Percentiles rank a stretch among this genome's conserved stretches.
phyloP scores from a whole-genome alignment of 805 yeast species.

The Torulaspora franciscae region DNA sequence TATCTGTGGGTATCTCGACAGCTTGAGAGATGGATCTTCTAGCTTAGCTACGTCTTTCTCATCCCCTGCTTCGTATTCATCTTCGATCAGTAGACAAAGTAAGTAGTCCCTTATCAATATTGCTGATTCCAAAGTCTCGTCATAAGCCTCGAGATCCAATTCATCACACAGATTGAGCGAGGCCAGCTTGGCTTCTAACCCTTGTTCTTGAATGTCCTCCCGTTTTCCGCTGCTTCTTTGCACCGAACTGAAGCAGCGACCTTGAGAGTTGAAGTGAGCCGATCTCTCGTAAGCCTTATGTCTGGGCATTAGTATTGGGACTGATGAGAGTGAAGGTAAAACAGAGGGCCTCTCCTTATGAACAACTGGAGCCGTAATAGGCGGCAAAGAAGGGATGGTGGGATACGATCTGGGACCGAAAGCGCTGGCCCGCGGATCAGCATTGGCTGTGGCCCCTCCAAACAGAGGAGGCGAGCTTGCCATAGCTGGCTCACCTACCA shows the following conservation, averaged over 20 bases:
- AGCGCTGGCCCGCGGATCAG: conserved; percentile 5
- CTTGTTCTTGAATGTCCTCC: neutral
- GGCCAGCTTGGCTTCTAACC: neutral
- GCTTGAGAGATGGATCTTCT: neutral
- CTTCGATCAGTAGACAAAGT: conserved; percentile 30
- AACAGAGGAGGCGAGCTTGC: neutral
- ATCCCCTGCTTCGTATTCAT: conserved; percentile 18
- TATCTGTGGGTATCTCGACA: conserved; percentile 14
- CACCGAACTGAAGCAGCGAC: conserved; percentile 17
- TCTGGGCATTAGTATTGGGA: conserved; percentile 17
- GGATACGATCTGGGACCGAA: conserved; percentile 5
- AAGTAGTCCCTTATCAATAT: conserved; percentile 29
- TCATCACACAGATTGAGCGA: conserved; percentile 2
- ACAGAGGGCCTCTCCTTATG: conserved; percentile 5
- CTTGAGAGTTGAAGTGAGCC: conserved; percentile 11
- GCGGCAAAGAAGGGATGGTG: conserved; percentile 12
- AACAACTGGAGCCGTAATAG: conserved; percentile 6
- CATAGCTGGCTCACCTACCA: neutral
- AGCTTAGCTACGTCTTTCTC: conserved; percentile 4
- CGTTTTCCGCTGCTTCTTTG: conserved; percentile 20
- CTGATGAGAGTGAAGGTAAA: conserved; percentile 18
- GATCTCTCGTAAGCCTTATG: conserved; percentile 10
- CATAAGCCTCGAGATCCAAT: conserved; percentile 12
- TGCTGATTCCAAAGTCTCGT: conserved; percentile 19
- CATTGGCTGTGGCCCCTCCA: neutral